Evolutionary conservation across 768 basidiomycete genomes (phyloP), one percentile per base, ranked within the genome.

Genomic region (Roridomyces roridus): DNA sequence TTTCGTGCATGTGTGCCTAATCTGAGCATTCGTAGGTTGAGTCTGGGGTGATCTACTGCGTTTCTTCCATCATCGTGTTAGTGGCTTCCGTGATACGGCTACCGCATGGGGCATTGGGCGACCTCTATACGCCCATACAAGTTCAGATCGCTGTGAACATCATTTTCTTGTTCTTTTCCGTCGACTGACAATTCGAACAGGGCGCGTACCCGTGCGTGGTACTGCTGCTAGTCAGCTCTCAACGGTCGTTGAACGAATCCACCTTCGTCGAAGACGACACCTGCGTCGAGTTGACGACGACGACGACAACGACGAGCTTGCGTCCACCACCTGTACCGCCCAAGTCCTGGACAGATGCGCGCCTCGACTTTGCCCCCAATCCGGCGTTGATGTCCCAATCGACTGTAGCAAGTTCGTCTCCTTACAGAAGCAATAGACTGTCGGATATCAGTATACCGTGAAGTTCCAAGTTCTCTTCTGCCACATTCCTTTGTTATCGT

Each of bases 161-260:
- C n/a, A 20, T 28, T 46, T 17, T 26, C 24, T 17, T 5, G n/a
- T 46, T 46, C 31, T 34, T 34, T 15, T 10, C 15, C 7, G 15
- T 29, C 17, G 14, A 8, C 21, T 37, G 15, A 31, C 21, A n/a
- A 11, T 26, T 20, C 12, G 6, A 5, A 8, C 34, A 56, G 55
- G 47, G 50, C 37, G 56, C 56, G 11, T 62, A 62, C 31, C 60
- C 60, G 5, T 10, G 42, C 4, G 43, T 58, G 17, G 60, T 62
- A 11, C n/a, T 58, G n/a, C 52, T 62, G 7, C 52, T 62, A n/a
- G 60, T 62, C 14, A 58, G 56, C 51, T 46, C 40, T 17, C 41
- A 51, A 20, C 51, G 47, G 23, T 62, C 60, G 4, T 39, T 62
- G 7, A 51, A 26, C 45, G 60, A 62, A 21, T 51, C 60, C 17